Evolutionary conservation across 2,329 filamentous ascomycete genomes (phyloP).

Genomic region (Lasiodiplodia theobromae): DNA sequence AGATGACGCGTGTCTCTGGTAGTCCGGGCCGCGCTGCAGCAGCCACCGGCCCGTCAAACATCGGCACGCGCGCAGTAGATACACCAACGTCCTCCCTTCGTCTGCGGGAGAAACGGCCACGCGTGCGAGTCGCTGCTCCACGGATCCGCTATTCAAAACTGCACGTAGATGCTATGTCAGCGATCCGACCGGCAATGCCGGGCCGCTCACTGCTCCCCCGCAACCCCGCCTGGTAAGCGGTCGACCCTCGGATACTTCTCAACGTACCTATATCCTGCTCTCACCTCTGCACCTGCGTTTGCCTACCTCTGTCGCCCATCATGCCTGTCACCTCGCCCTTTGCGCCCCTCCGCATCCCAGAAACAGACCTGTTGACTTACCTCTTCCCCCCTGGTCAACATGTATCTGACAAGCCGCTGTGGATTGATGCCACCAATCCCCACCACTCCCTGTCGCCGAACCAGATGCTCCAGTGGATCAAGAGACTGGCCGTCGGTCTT

Average conservation of each 20-base stretch:
- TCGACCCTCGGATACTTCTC: neutral
- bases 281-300: neutral
- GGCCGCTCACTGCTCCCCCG: conserved; percentile 2
- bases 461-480: conserved; percentile 74
- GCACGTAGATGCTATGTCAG: too few species aligned
- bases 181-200: neutral
- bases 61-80: too few species aligned
- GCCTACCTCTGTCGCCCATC: neutral
- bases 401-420: conserved; percentile 50
- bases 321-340: conserved; percentile 78
- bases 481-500: conserved; percentile 74
- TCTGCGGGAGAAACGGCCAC: too few species aligned
- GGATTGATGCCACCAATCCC: conserved; percentile 71
- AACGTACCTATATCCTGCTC: neutral
- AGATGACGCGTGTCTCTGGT: too few species aligned
- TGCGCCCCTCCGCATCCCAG: conserved; percentile 71
- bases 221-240: conserved; percentile 11
- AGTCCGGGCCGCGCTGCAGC: too few species aligned
- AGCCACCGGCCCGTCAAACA: too few species aligned
- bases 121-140: neutral
- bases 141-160: neutral
- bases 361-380: conserved; percentile 51
- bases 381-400: conserved; percentile 40
- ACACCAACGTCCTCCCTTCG: too few species aligned
- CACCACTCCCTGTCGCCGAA: conserved; percentile 67